phyloP scores from a whole-genome alignment of 768 basidiomycete species.

The Termitomyces heimii region DNA sequence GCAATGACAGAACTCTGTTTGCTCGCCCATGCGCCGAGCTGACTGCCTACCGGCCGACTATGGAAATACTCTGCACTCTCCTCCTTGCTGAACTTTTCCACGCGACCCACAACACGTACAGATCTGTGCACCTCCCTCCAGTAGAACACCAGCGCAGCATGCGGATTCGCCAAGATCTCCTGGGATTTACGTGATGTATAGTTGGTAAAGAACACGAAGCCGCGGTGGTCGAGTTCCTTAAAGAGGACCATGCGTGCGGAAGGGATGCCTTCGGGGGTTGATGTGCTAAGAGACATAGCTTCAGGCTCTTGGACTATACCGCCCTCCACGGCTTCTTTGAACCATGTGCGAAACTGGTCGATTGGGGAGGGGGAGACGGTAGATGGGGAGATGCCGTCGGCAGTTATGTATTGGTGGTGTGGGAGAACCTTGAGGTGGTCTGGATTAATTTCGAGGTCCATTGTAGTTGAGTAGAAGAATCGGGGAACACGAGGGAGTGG shows the following conservation, averaged over 20 bases:
- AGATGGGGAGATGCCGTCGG: constrained; percentile 57
- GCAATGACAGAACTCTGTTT: constrained; percentile 75
- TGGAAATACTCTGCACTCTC: constrained; percentile 84
- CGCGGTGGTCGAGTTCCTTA: constrained; percentile 81
- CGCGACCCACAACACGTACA: constrained; percentile 80
- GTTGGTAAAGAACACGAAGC: constrained; percentile 97
- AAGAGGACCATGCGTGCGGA: constrained; percentile 88
- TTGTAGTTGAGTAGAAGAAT: constrained; percentile 9
- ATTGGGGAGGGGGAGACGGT: constrained; percentile 64
- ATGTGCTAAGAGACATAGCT: constrained; percentile 78
- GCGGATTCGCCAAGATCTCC: constrained; percentile 73
- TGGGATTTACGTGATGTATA: constrained; percentile 89
- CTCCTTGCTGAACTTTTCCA: constrained; percentile 66
- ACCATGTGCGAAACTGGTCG: constrained; percentile 85
- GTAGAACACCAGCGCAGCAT: constrained; percentile 83
- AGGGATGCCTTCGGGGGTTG: constrained; percentile 67
- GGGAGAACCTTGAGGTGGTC: constrained; percentile 63
- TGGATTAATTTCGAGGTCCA: constrained; percentile 41
- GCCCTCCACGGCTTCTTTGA: constrained; percentile 53
- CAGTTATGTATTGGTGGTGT: constrained; percentile 70
- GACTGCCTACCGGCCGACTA: constrained; percentile 76
- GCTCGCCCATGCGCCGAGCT: constrained; percentile 92
- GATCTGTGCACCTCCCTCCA: constrained; percentile 82
- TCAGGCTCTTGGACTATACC: constrained; percentile 81
- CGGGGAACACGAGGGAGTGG: neutral